Evolutionary conservation across 768 basidiomycete species (phyloP), one percentile per base, ranked within the genome.

Genomic region (Grammothele lineata): DNA sequence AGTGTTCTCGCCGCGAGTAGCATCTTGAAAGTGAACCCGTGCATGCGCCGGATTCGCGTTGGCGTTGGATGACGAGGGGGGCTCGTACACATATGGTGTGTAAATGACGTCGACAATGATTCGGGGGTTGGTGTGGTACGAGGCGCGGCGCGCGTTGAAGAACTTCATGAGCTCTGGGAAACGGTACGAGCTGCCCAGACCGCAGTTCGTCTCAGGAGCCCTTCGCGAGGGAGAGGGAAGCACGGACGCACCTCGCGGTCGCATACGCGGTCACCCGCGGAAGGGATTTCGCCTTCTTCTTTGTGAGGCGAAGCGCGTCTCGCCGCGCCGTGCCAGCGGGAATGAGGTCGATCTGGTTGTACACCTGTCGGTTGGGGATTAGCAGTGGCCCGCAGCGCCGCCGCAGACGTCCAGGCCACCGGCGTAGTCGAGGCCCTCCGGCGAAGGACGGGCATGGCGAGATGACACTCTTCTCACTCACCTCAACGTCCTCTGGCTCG

Each of bases 211-310:
- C n/a, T n/a, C n/a, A n/a, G n/a, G n/a, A 6, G 33, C n/a, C 18
- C 14, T 12, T 19, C n/a, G n/a, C n/a, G n/a, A n/a, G n/a, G 27
- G 27, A 14, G 42, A 32, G 18, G 25, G 19, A 68, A 36, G 6
- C 6, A 8, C 10, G 30, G 24, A 34, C 73, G 56, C 65, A 93
- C 93, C 78, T 84, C 25, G 93, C 90, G 14, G 92, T 96, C 36
- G 93, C 92, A 66, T 95, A 96, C 4, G 93, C 94, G 2, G 94
- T 96, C n/a, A 94, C 94, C 57, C 94, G 71, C 25, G 93, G 93
- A 11, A 96, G 65, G 11, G 81, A 83, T 62, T 93, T 94, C 2
- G 92, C 92, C 63, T 94, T 95, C 70, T 89, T 93, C 70, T 96
- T 95, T 2, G 93, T 97, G 54, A 97, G 66, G 48, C 75, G 83